Conservation (phyloP, 2,329 filamentous ascomycete species). For the Scedosporium aurantiacum region DNA sequence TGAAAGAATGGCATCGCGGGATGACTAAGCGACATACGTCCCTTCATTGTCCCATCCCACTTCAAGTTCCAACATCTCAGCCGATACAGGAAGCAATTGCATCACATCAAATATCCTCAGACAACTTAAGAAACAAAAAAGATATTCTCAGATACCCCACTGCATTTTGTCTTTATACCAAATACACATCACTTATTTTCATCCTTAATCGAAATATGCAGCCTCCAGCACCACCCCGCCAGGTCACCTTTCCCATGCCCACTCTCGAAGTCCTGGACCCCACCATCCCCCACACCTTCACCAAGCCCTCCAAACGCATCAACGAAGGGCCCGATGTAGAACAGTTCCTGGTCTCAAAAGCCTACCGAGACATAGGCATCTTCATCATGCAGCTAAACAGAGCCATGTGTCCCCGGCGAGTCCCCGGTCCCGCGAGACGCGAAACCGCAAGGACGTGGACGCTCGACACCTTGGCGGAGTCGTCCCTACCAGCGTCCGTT, state of each 20-base stretch:
- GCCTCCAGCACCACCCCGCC: not conserved
- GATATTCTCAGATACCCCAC: not conserved
- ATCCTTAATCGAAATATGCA: constrained; percentile 1
- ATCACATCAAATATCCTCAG: not conserved
- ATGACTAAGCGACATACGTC: too few species aligned
- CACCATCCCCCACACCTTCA: constrained; percentile 43
- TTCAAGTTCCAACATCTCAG: not conserved
- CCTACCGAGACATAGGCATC: constrained; percentile 76
- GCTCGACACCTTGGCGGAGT: not conserved
- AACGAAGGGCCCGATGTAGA: constrained; percentile 73
- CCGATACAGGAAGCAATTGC: too few species aligned
- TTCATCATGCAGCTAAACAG: constrained; percentile 88
- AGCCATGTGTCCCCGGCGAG: constrained; percentile 63
- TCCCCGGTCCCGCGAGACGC: constrained; percentile 18
- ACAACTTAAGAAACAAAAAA: too few species aligned
- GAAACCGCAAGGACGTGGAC: constrained; percentile 7
- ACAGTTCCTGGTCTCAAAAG: constrained; percentile 67
- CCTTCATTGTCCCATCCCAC: too few species aligned
- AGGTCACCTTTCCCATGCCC: constrained; percentile 10
- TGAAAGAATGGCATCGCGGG: not conserved
- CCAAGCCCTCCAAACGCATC: constrained; percentile 66
- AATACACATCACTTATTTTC: not conserved
- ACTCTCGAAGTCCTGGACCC: constrained; percentile 38
- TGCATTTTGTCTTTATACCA: not conserved
- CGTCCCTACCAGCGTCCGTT: constrained; percentile 39